Conservation (phyloP, 192 early-diverging fungal genomes). For the Jimgerdemannia lactiflua region DNA sequence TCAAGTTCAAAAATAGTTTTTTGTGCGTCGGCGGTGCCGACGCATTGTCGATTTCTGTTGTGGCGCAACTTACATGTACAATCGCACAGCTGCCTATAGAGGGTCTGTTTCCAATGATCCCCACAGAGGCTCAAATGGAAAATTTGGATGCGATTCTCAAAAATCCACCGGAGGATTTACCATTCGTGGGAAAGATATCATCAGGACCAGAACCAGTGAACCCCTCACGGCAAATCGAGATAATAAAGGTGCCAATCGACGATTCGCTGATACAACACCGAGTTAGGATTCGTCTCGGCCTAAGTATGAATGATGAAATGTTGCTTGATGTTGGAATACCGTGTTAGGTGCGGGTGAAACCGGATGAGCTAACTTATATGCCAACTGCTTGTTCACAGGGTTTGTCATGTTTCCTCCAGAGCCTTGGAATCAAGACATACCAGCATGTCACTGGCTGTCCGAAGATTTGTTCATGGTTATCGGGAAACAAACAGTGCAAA, state of each 20-base stretch:
- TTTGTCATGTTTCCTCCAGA: neutral
- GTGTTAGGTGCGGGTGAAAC: neutral
- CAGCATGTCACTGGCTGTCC: neutral
- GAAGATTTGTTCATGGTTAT: neutral
- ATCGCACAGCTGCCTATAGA: neutral
- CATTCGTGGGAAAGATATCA: too few species aligned
- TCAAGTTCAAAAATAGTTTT: neutral
- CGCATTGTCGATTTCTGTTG: neutral
- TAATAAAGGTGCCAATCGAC: too few species aligned
- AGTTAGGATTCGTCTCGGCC: too few species aligned
- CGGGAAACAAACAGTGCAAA: neutral
- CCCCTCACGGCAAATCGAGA: neutral
- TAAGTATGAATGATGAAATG: neutral
- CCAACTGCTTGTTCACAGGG: neutral
- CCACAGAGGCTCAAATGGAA: neutral
- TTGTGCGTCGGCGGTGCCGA: neutral
- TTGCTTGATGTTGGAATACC: neutral
- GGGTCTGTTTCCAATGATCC: neutral
- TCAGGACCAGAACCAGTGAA: neutral
- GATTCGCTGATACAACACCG: too few species aligned
- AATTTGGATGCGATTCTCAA: neutral
- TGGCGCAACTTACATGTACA: neutral
- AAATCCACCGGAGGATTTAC: neutral
- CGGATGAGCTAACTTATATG: neutral
- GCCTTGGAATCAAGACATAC: neutral